Evolutionary conservation across 345 rosid genomes (phyloP).

Genomic region (Aegle marmelos): DNA sequence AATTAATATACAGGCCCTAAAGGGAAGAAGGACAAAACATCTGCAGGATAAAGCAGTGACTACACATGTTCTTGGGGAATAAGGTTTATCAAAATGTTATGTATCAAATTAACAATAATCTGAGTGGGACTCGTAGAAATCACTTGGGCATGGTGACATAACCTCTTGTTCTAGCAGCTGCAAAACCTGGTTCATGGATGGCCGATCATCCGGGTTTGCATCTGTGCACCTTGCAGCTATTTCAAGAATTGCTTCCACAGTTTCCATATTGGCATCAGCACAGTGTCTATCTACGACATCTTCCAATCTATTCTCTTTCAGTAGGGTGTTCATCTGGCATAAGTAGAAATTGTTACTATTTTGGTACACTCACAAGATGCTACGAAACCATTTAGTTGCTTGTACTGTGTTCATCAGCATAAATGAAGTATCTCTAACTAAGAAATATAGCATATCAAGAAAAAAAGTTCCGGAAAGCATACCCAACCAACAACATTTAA

Average conservation of each 20-base stretch:
- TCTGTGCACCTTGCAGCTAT: conserved; percentile 81
- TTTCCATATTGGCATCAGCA: conserved; percentile 55
- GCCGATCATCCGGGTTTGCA: conserved; percentile 76
- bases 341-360: neutral
- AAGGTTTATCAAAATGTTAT: neutral
- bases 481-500: conserved; percentile 98
- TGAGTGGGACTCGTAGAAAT: conserved; percentile 84
- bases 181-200: conserved; percentile 79
- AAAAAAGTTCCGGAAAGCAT: conserved; percentile 18
- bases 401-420: no score
- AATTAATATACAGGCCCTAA: conserved; percentile 22
- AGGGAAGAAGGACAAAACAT: conserved; percentile 15
- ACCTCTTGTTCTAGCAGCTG: conserved; percentile 94
- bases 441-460: neutral
- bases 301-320: conserved; percentile 71
- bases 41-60: neutral
- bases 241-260: conserved; percentile 74
- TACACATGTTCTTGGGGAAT: conserved; percentile 11
- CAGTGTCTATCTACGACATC: conserved; percentile 74
- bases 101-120: conserved; percentile 46
- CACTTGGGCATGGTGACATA: conserved; percentile 87
- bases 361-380: neutral
- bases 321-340: conserved; percentile 77
- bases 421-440: neutral
- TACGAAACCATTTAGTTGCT: neutral